Evolutionary conservation across 805 yeast genomes (phyloP), one percentile per base, ranked within the genome.

Genomic region (Wickerhamiella cacticola): DNA sequence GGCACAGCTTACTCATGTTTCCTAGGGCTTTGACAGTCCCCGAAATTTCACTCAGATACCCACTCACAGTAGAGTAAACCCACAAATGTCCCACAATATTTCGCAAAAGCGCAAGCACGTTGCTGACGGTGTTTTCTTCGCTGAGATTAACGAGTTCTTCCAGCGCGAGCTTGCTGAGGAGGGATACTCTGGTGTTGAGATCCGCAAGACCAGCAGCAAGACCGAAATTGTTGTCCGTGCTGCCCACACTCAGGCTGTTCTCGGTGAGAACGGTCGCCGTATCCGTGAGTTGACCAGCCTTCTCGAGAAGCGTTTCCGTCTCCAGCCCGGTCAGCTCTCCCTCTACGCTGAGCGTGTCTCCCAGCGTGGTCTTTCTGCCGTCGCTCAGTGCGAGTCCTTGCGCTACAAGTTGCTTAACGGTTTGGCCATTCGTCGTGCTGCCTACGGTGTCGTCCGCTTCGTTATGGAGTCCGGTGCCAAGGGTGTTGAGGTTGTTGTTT

Each of bases 121-220:
- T 71, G 96, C 96, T 74, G 98, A 92, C 80, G 98, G 98, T 85
- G 98, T 92, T 68, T 86, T 92, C 81, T 92, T 82, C 94, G 98
- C 98, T 74, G 98, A 92, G 79, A 78, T 92, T 69, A 92, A 92
- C 81, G 98, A 92, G 79, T 92, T 92, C 92, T 92, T 92, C 87
- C 86, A 96, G 80, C 89, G 98, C 79, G 98, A 92, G 76, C 83
- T 92, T 69, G 95, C 98, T 65, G 98, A 92, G 79, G 96, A 92
- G 76, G 98, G 98, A 71, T 92, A 92, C 81, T 92, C 98, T 66
- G 98, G 98, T 78, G 95, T 92, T 68, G 98, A 92, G 78, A 96
- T 92, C 72, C 85, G 97, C 78, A 84, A 85, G 68, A 86, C 96
- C 70, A 92, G 96, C 72, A 74, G 89, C 78, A 88, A 84, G 80